Percentiles rank a stretch among this genome's conserved stretches.
Conservation (phyloP, 352 stramenopile genomes). For the Lagenidium giganteum region DNA sequence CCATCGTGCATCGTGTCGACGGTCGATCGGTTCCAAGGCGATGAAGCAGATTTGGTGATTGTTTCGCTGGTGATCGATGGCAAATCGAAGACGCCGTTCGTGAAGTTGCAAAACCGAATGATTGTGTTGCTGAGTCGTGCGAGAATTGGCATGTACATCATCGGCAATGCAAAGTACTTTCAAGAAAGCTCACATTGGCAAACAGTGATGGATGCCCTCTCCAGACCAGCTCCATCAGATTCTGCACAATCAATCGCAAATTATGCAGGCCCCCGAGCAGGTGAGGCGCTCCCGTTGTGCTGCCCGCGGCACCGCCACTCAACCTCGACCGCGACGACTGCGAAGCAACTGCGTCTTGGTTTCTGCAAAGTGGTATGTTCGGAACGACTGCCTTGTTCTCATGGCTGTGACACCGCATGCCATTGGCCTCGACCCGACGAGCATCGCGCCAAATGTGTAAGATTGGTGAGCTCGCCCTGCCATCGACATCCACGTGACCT, state of each 20-base stretch:
- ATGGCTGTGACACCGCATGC: constrained; percentile 51
- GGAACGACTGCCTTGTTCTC: constrained; percentile 44
- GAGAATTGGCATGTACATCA: constrained; percentile 72
- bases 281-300: constrained; percentile 47
- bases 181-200: constrained; percentile 62
- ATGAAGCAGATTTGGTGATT: constrained; percentile 78
- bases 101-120: constrained; percentile 79
- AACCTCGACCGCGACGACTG: constrained; percentile 19
- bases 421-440: constrained; percentile 44
- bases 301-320: constrained; percentile 57
- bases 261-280: constrained; percentile 40
- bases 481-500: constrained; percentile 37
- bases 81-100: constrained; percentile 69
- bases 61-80: constrained; percentile 80
- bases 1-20: constrained; percentile 59
- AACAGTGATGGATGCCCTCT: constrained; percentile 43
- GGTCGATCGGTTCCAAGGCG: constrained; percentile 81
- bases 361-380: constrained; percentile 69
- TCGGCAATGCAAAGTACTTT: constrained; percentile 77
- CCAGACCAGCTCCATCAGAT: constrained; percentile 27
- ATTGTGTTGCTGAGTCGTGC: constrained; percentile 78
- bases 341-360: no score
- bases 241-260: constrained; percentile 15
- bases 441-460: constrained; percentile 50
- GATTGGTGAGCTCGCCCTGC: constrained; percentile 53